Percentiles rank a stretch among this genome's conserved stretches.
phyloP scores from a whole-genome alignment of 129 eudicot species.

The Flaveria trinervia region DNA sequence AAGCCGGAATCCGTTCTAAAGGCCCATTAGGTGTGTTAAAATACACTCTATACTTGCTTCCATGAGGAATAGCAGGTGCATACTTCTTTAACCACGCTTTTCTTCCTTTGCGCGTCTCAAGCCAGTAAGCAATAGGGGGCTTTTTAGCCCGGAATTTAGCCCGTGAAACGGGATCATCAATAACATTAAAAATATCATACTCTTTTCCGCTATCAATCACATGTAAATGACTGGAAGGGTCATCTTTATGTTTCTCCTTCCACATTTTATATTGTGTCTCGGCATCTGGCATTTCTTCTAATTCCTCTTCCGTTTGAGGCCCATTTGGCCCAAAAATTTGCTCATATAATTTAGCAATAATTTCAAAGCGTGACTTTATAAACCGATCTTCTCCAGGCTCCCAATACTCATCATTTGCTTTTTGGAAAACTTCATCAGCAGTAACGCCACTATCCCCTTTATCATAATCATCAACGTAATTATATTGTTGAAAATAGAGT shows the following conservation, averaged over 20 bases:
- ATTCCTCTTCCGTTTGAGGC: constrained; percentile 90
- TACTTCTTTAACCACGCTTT: constrained; percentile 91
- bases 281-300: constrained; percentile 89
- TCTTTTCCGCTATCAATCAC: constrained; percentile 83
- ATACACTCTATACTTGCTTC: constrained; percentile 93
- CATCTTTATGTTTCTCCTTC: constrained; percentile 87
- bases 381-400: constrained; percentile 94
- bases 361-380: constrained; percentile 65
- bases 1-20: constrained; percentile 93
- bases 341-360: constrained; percentile 73
- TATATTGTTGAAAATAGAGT: constrained; percentile 83
- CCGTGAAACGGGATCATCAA: constrained; percentile 72
- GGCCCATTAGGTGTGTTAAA: constrained; percentile 92
- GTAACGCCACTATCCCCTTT: constrained; percentile 84
- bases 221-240: constrained; percentile 71
- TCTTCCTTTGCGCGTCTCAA: constrained; percentile 91
- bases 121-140: constrained; percentile 91
- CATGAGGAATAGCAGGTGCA: constrained; percentile 81
- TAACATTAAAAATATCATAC: constrained; percentile 60
- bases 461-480: constrained; percentile 78
- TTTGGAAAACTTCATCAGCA: constrained; percentile 65
- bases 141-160: constrained; percentile 67
- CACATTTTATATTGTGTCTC: constrained; percentile 69
- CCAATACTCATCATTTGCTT: constrained; percentile 96
- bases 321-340: constrained; percentile 97